Conservation (phyloP, 192 early-diverging fungal genomes). For the Rhizophagus clarus region DNA sequence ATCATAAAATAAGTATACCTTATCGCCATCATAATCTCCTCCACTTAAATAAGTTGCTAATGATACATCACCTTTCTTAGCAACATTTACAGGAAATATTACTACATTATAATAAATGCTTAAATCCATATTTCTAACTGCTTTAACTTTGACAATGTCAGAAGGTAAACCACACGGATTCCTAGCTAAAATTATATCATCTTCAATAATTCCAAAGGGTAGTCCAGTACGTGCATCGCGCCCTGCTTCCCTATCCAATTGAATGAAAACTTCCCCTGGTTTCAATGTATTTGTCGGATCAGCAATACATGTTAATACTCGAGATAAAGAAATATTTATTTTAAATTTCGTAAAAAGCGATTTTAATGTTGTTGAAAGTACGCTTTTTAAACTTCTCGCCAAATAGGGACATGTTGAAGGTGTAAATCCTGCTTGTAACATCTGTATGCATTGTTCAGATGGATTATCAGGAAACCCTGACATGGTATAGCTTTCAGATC, state of each 20-base stretch:
- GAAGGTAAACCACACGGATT: constrained; percentile 21
- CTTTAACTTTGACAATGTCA: constrained; percentile 9
- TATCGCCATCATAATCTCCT: constrained; percentile 33
- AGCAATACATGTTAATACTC: constrained; percentile 37
- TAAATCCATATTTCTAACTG: constrained; percentile 7
- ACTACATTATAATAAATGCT: constrained; percentile 23
- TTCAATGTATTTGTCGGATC: constrained; percentile 39
- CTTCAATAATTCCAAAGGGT: constrained; percentile 32
- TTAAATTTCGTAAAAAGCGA: constrained; percentile 31
- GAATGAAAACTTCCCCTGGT: constrained; percentile 37
- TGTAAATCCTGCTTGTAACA: constrained; percentile 41
- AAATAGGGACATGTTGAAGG: constrained; percentile 35
- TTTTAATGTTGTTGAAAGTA: constrained; percentile 29
- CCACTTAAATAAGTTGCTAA: constrained; percentile 17
- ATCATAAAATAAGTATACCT: constrained; percentile 21
- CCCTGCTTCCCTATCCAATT: constrained; percentile 30
- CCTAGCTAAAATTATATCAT: constrained; percentile 33
- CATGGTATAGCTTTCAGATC: not conserved
- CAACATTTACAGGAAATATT: constrained; percentile 16
- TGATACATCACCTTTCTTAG: not conserved
- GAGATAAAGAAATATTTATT: constrained; percentile 35
- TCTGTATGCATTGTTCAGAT: constrained; percentile 31
- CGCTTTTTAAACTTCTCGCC: constrained; percentile 29
- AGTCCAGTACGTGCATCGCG: constrained; percentile 33
- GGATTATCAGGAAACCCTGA: constrained; percentile 32